These are phyloP conservation scores for Psilocybe cyanescens DNA, from an alignment of 768 basidiomycete genomes.

Conservation along the genomic window DNA sequence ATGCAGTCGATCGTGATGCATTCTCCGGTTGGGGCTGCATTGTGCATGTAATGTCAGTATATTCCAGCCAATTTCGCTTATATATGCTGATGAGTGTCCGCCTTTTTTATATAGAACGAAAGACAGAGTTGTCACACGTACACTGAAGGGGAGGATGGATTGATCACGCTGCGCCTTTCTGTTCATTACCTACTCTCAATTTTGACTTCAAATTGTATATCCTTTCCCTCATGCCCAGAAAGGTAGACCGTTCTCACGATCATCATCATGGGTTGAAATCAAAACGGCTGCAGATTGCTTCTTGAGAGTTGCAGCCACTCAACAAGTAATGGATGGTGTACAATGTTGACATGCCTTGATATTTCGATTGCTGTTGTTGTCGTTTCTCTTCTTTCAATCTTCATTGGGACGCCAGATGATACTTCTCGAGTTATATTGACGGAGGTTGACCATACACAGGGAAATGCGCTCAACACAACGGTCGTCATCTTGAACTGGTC, in stretches of 20 bases:
- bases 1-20: slow-evolving; percentile 95
- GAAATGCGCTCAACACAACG: slow-evolving; percentile 40
- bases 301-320: neutral
- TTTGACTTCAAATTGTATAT: slow-evolving; percentile 10
- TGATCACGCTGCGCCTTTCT: slow-evolving; percentile 38
- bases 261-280: neutral
- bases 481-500: slow-evolving; percentile 72
- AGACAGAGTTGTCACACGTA: slow-evolving; percentile 80
- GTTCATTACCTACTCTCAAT: slow-evolving; percentile 14
- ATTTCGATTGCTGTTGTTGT: neutral
- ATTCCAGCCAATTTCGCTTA: slow-evolving; percentile 15
- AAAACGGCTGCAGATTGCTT: neutral
- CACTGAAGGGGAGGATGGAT: slow-evolving; percentile 92
- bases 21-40: slow-evolving; percentile 96
- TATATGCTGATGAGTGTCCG: neutral
- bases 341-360: neutral
- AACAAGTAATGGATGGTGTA: neutral
- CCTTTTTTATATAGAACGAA: slow-evolving; percentile 53
- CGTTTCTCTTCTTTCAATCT: neutral
- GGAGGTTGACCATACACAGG: neutral
- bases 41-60: slow-evolving; percentile 90
- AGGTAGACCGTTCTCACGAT: slow-evolving; percentile 8
- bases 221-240: slow-evolving; percentile 1
- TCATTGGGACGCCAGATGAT: neutral
- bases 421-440: neutral